These are phyloP conservation scores for Trichoderma gamsii DNA, from an alignment of 495 filamentous ascomycete genomes.

Conservation along the genomic window DNA sequence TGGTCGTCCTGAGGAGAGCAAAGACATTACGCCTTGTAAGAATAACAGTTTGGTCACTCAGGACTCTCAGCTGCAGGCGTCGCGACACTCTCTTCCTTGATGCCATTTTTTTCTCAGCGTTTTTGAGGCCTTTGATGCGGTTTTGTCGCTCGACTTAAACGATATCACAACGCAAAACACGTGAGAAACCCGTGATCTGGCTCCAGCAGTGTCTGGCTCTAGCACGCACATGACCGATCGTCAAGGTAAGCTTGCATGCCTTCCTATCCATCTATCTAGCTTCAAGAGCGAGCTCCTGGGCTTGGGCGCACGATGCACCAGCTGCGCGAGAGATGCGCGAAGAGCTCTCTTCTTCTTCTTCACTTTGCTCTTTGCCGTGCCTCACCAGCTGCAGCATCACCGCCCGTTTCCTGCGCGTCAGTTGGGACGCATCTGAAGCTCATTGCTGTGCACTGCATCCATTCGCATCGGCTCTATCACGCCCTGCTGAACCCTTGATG, in stretches of 20 bases:
- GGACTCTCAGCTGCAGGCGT: background rate
- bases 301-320: background rate
- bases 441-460: background rate
- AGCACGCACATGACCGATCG: slow-evolving; percentile 16
- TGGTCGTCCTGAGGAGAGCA: background rate
- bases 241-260: slow-evolving; percentile 8
- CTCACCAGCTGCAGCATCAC: background rate
- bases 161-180: slow-evolving; percentile 19
- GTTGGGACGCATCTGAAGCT: background rate
- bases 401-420: background rate
- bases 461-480: background rate
- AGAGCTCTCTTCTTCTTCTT: background rate
- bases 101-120: background rate
- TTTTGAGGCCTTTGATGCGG: background rate
- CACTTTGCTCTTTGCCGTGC: background rate
- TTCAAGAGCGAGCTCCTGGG: background rate
- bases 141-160: slow-evolving; percentile 15
- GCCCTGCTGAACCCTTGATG: background rate
- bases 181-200: slow-evolving; percentile 19
- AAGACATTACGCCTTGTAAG: background rate
- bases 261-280: background rate
- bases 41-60: background rate
- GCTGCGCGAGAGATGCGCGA: background rate
- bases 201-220: background rate
- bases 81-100: background rate